Percentiles rank a stretch among this genome's conserved stretches.
phyloP scores from a whole-genome alignment of 2,329 filamentous ascomycete species.

The Sphaerulina musiva region DNA sequence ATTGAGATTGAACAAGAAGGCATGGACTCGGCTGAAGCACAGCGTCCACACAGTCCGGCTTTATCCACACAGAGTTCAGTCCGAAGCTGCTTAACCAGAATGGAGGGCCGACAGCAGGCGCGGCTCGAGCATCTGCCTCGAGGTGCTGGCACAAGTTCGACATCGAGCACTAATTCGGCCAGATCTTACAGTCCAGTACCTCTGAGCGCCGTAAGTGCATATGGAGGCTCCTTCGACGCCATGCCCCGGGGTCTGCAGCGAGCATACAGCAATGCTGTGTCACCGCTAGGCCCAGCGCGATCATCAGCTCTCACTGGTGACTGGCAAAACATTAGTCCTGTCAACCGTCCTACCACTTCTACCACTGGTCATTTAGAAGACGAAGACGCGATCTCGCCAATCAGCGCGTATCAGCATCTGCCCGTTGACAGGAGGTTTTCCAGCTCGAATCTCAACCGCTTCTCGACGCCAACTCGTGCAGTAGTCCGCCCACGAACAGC shows the following conservation, averaged over 20 bases:
- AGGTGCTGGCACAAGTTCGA: constrained; percentile 1
- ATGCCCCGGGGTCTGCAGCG: constrained; percentile 29
- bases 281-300: constrained; percentile 17
- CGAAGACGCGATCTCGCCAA: constrained; percentile 22
- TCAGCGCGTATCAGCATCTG: constrained; percentile 1
- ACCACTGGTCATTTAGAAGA: constrained; percentile 20
- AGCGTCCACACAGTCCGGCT: not conserved
- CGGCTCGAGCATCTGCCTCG: not conserved
- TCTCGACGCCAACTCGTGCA: constrained; percentile 26
- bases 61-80: constrained; percentile 10
- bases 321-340: constrained; percentile 26
- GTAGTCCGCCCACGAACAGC: constrained; percentile 15
- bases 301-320: constrained; percentile 25
- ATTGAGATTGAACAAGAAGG: constrained; percentile 10
- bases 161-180: constrained; percentile 5
- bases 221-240: constrained; percentile 14
- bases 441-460: constrained; percentile 14
- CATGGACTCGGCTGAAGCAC: not conserved
- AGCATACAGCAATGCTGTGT: constrained; percentile 30
- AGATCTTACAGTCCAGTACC: constrained; percentile 7
- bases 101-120: constrained; percentile 3
- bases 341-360: constrained; percentile 11
- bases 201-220: constrained; percentile 9
- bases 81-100: constrained; percentile 3
- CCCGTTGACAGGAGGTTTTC: constrained; percentile 9